These are phyloP conservation scores for Fusarium austroafricanum DNA, from an alignment of 2,329 filamentous ascomycete species.

Conservation along the genomic window DNA sequence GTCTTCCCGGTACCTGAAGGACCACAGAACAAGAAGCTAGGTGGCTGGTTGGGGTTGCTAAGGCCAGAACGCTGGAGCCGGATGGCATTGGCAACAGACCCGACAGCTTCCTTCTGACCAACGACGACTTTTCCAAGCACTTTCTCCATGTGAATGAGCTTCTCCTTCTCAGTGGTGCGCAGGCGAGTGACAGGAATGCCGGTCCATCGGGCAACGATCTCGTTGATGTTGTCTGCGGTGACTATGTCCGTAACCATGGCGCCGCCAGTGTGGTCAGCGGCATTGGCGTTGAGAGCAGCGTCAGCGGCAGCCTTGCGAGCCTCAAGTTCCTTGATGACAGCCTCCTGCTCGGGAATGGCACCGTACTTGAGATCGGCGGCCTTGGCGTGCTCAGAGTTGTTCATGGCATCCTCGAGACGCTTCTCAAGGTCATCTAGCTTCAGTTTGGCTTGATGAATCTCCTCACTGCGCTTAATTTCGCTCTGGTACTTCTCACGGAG, in stretches of 20 bases:
- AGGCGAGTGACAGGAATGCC: constrained; percentile 96
- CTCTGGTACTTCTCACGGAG: constrained; percentile 95
- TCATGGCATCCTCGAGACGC: constrained; percentile 93
- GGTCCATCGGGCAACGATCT: constrained; percentile 98
- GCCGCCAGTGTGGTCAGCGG: constrained; percentile 63
- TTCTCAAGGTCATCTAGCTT: constrained; percentile 93
- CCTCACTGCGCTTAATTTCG: constrained; percentile 89
- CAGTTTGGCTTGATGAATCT: constrained; percentile 93
- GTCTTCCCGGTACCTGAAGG: constrained; percentile 99
- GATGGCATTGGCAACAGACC: constrained; percentile 94
- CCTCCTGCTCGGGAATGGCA: constrained; percentile 91
- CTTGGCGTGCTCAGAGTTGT: constrained; percentile 83
- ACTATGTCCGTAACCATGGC: constrained; percentile 92
- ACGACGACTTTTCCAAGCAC: constrained; percentile 86
- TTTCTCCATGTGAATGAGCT: constrained; percentile 97
- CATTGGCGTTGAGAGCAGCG: constrained; percentile 68
- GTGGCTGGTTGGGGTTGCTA: constrained; percentile 94
- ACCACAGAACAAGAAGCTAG: constrained; percentile 98
- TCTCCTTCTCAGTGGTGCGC: constrained; percentile 96
- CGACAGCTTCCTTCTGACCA: constrained; percentile 93
- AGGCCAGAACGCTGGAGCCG: constrained; percentile 94
- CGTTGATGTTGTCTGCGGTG: constrained; percentile 97
- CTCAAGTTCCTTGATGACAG: constrained; percentile 84
- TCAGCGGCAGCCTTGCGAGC: constrained; percentile 83
- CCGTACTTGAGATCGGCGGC: constrained; percentile 97